These are phyloP conservation scores for Aspergillus hortae DNA, from an alignment of 2,329 filamentous ascomycete genomes.

Conservation along the genomic window DNA sequence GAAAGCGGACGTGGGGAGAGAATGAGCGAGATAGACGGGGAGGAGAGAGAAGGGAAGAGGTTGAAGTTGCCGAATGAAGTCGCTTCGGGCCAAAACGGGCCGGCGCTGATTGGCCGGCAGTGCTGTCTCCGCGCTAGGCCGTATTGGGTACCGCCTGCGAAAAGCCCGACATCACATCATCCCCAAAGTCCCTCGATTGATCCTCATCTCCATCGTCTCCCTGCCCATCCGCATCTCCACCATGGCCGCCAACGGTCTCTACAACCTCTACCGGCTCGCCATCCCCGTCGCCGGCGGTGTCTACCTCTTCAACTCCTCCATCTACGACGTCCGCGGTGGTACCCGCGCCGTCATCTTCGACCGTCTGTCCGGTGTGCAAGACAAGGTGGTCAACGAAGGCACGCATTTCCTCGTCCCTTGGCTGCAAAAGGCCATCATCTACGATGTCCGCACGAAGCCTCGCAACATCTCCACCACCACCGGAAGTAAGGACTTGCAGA, in stretches of 20 bases:
- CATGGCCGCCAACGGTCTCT: conserved; percentile 47
- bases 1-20: conserved; percentile 11
- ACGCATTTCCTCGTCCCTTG: conserved; percentile 96
- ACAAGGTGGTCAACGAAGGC: conserved; percentile 87
- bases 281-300: conserved; percentile 69
- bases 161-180: conserved; percentile 36
- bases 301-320: conserved; percentile 68
- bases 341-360: conserved; percentile 98
- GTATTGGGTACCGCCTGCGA: conserved; percentile 27
- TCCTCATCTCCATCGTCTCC: conserved; percentile 10
- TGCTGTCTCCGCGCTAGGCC: conserved; percentile 31
- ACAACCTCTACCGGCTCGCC: conserved; percentile 47
- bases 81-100: conserved; percentile 23
- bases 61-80: conserved; percentile 16
- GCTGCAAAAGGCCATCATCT: conserved; percentile 91
- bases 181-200: conserved; percentile 8
- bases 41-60: conserved; percentile 19
- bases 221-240: conserved; percentile 16
- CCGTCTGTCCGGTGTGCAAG: conserved; percentile 85
- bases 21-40: conserved; percentile 15
- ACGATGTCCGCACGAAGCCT: conserved; percentile 96
- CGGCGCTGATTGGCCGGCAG: conserved; percentile 25
- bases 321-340: conserved; percentile 97
- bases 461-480: conserved; percentile 97
- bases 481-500: conserved; percentile 97